Conservation (phyloP, 1,139 yeast genomes). For the Suhomyces panamericanus region DNA sequence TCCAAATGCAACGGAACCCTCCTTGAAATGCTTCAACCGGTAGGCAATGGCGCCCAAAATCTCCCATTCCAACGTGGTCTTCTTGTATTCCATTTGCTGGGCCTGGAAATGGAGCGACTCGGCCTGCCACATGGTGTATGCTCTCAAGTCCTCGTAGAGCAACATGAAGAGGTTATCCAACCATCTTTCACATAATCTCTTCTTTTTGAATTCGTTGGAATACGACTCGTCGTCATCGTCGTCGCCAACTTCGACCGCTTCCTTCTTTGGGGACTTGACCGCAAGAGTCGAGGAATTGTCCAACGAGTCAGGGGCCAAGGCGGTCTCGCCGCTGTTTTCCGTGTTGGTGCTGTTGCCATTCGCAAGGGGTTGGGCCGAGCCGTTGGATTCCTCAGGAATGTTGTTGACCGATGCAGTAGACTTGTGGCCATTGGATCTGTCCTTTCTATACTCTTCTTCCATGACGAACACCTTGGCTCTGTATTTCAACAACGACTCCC, state of each 20-base stretch:
- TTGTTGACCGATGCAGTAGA: constrained; percentile 3
- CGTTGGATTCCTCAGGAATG: constrained; percentile 8
- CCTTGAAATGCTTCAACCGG: constrained; percentile 75
- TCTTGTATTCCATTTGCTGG: constrained; percentile 71
- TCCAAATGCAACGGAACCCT: constrained; percentile 81
- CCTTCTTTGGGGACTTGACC: constrained; percentile 39
- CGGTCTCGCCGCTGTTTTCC: constrained; percentile 7
- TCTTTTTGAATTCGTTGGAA: constrained; percentile 57
- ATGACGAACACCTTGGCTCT: constrained; percentile 88
- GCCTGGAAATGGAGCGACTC: constrained; percentile 66
- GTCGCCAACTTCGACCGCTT: constrained; percentile 15
- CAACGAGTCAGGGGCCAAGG: constrained; percentile 7
- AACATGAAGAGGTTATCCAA: constrained; percentile 84
- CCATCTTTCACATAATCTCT: constrained; percentile 94
- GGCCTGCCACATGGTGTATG: constrained; percentile 89
- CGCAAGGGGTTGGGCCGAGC: constrained; percentile 8
- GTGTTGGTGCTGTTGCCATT: constrained; percentile 5
- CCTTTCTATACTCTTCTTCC: constrained; percentile 84
- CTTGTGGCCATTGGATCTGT: constrained; percentile 21
- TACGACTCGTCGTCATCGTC: constrained; percentile 18
- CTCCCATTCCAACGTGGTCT: constrained; percentile 92
- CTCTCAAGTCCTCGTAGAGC: constrained; percentile 83
- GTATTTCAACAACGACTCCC: constrained; percentile 81
- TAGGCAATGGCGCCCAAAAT: constrained; percentile 79
- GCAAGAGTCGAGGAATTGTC: constrained; percentile 37